Percentiles rank a stretch among this genome's conserved stretches.
phyloP scores from a whole-genome alignment of 495 filamentous ascomycete genomes.

The Mytilinidion resinicola region DNA sequence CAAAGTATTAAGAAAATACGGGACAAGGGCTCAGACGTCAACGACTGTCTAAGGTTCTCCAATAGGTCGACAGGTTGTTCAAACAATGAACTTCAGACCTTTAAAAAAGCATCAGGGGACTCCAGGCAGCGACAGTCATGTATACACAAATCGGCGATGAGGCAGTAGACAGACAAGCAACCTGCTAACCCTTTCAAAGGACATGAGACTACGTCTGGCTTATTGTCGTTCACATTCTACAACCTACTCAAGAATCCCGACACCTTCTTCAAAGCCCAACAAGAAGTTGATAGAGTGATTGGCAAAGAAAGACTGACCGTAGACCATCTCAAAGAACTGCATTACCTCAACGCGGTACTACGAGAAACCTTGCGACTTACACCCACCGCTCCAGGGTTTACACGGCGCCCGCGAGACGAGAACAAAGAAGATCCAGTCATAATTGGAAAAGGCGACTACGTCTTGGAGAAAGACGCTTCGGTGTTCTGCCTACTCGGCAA shows the following conservation, averaged over 20 bases:
- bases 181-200: neutral
- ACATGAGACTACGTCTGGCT: constrained; percentile 33
- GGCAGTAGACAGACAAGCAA: neutral
- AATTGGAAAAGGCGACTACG: constrained; percentile 2
- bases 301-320: constrained; percentile 57
- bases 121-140: no score
- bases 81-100: no score
- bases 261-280: constrained; percentile 53
- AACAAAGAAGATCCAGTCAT: constrained; percentile 42
- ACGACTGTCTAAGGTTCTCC: no score
- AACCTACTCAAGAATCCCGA: constrained; percentile 56
- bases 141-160: no score
- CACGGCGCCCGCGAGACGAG: constrained; percentile 35
- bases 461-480: constrained; percentile 1
- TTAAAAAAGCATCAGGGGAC: no score
- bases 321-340: constrained; percentile 61
- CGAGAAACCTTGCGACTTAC: constrained; percentile 64
- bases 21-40: no score
- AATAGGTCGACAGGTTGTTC: no score
- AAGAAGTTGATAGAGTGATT: constrained; percentile 62
- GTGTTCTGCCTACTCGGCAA: constrained; percentile 10
- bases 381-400: constrained; percentile 57
- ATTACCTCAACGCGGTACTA: constrained; percentile 59
- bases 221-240: constrained; percentile 45
- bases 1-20: no score